A percentile compares a stretch with the other conserved stretches of the same genome.
These are phyloP conservation scores for Cichorium intybus DNA, from an alignment of 140 eudicot species.

Conservation along the genomic window DNA sequence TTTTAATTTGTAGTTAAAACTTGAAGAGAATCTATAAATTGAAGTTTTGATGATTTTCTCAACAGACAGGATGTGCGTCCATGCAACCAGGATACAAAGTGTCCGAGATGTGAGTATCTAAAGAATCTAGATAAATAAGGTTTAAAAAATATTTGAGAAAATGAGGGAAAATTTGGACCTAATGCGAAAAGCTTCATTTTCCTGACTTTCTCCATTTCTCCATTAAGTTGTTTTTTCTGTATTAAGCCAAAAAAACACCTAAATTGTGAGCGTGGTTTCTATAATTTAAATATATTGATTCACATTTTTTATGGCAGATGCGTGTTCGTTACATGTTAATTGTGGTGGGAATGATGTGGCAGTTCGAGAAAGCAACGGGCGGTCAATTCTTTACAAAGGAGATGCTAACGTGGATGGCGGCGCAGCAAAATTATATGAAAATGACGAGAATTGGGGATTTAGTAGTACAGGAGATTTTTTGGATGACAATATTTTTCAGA, in stretches of 20 bases:
- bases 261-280: too few relatives aligned
- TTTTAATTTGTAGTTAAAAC: neutral
- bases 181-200: neutral
- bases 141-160: too few relatives aligned
- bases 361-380: constrained; percentile 31
- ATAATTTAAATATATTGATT: neutral
- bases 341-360: constrained; percentile 65
- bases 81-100: constrained; percentile 38
- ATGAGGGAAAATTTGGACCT: neutral
- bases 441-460: constrained; percentile 63
- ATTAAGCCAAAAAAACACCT: neutral
- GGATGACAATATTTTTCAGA: constrained; percentile 57
- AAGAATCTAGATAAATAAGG: too few relatives aligned
- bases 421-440: constrained; percentile 39
- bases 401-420: constrained; percentile 57
- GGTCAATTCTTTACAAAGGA: constrained; percentile 55
- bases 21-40: neutral
- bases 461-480: constrained; percentile 82
- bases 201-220: too few relatives aligned
- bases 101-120: constrained; percentile 13
- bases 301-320: constrained; percentile 40
- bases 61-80: constrained; percentile 60
- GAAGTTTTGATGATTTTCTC: neutral
- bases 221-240: too few relatives aligned
- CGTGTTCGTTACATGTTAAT: constrained; percentile 71